Evolutionary conservation across 202 grass and related monocot genomes (phyloP), one percentile per base, ranked within the genome.

Genomic region (Digitaria exilis): DNA sequence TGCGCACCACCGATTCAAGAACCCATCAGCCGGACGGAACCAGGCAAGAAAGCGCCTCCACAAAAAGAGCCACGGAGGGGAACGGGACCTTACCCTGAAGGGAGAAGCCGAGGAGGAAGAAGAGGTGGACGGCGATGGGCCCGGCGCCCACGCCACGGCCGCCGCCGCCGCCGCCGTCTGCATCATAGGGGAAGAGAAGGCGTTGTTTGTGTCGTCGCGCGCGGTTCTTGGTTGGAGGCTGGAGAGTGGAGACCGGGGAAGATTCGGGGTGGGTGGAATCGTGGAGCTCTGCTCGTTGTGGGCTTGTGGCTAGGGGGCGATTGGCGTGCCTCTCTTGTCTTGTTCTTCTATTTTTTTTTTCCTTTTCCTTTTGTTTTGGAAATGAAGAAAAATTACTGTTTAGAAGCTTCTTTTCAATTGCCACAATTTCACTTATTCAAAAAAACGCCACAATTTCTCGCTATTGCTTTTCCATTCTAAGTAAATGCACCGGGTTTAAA

Each of bases 81-180:
- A 25, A 35, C 35, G 39, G 6, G 82, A 92, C 89, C 86, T 89
- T 76, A 88, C 86, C 70, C 48, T 87, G 43, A 80, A 86, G 2
- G 63, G 7, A n/a, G 62, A 31, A 6, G 87, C 68, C 16, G 85
- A 81, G 18, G 85, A 80, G 52, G 54, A 57, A 4, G 86, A 71
- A 46, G 84, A 51, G 32, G 83, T 66, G 37, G 79, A 80, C 19
- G 88, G 76, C 15, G 89, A 92, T 28, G 86, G 72, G 52, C 15
- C 71, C 32, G 80, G 28, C 69, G 65, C 32, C 88, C 84, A 90
- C 61, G 69, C 78, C 71, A 39, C 64, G 0, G 80, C 84, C 11
- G 71, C 70, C 86, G 60, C 79, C 67, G 88, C 84, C 63, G 89
- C 86, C 52, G 86, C 88, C 59, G 90, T 69, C 64, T 95, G 88